Conservation (phyloP, 495 filamentous ascomycete species). For the Lichina pygmaea region DNA sequence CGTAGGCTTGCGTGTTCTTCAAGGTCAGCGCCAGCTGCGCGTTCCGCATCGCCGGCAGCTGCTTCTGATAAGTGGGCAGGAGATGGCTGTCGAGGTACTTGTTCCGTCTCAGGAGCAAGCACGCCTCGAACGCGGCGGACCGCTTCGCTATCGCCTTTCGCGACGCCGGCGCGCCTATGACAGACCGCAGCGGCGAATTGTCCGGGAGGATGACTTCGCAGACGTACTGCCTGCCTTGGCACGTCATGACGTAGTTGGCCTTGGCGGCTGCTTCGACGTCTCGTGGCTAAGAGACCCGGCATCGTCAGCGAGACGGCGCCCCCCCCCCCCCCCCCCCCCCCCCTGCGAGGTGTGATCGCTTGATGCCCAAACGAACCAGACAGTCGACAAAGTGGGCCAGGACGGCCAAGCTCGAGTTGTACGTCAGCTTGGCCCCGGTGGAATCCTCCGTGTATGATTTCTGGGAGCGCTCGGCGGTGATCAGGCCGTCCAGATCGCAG, state of each 20-base stretch:
- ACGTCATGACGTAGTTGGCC: conserved; percentile 33
- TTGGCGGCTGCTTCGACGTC: conserved; percentile 24
- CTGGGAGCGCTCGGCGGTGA: conserved; percentile 24
- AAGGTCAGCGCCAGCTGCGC: conserved; percentile 61
- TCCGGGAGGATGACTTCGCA: conserved; percentile 69
- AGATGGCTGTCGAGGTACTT: conserved; percentile 47
- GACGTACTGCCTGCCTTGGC: conserved; percentile 30
- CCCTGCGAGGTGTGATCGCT: not conserved
- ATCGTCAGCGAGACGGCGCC: no score
- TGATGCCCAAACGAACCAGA: conserved; percentile 16
- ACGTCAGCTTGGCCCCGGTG: conserved; percentile 62
- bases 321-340: no score
- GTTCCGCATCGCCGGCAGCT: conserved; percentile 66
- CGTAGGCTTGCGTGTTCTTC: conserved; percentile 46
- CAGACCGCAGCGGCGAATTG: conserved; percentile 38
- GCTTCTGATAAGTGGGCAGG: conserved; percentile 42
- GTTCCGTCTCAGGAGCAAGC: conserved; percentile 36
- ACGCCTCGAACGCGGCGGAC: conserved; percentile 72
- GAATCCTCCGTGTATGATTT: conserved; percentile 31
- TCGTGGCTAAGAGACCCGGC: conserved; percentile 21
- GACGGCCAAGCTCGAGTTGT: conserved; percentile 36
- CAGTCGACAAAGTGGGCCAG: conserved; percentile 36
- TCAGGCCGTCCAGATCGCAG: conserved; percentile 23
- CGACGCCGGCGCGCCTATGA: conserved; percentile 28
- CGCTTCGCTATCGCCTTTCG: conserved; percentile 65